These are phyloP conservation scores for Moesziomyces sp. DNA, from an alignment of 1,284 basidiomycete genomes.

Conservation along the genomic window DNA sequence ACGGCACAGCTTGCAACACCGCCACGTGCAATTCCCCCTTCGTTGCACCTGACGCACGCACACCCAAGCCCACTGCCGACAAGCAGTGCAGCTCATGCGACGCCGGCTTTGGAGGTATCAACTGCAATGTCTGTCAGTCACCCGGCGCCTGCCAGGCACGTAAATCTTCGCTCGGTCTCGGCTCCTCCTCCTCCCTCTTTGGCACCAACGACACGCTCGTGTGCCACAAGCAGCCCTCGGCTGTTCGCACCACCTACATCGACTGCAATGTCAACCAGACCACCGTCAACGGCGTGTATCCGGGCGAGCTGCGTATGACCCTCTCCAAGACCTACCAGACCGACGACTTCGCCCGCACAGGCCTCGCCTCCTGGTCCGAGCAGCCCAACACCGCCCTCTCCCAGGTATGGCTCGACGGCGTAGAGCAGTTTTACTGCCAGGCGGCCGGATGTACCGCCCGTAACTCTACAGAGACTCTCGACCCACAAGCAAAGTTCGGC, in stretches of 20 bases:
- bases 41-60: constrained; percentile 34
- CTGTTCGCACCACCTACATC: constrained; percentile 47
- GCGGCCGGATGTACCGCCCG: constrained; percentile 38
- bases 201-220: constrained; percentile 38
- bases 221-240: constrained; percentile 55
- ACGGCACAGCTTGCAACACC: constrained; percentile 45
- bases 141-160: constrained; percentile 42
- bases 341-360: constrained; percentile 41
- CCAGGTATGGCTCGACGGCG: constrained; percentile 54
- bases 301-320: constrained; percentile 52
- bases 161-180: constrained; percentile 24
- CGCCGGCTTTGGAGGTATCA: constrained; percentile 52
- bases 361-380: constrained; percentile 45
- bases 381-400: constrained; percentile 48
- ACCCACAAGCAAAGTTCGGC: constrained; percentile 24
- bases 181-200: constrained; percentile 23
- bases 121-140: constrained; percentile 57
- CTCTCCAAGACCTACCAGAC: constrained; percentile 47
- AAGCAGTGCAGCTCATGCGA: constrained; percentile 44
- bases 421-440: constrained; percentile 62
- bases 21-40: constrained; percentile 57
- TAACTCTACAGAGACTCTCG: constrained; percentile 40
- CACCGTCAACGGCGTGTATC: constrained; percentile 50
- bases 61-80: constrained; percentile 33
- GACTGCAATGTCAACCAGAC: constrained; percentile 47